These are phyloP conservation scores for Paecilomyces sp. DNA, from an alignment of 2,329 filamentous ascomycete genomes.

Conservation along the genomic window DNA sequence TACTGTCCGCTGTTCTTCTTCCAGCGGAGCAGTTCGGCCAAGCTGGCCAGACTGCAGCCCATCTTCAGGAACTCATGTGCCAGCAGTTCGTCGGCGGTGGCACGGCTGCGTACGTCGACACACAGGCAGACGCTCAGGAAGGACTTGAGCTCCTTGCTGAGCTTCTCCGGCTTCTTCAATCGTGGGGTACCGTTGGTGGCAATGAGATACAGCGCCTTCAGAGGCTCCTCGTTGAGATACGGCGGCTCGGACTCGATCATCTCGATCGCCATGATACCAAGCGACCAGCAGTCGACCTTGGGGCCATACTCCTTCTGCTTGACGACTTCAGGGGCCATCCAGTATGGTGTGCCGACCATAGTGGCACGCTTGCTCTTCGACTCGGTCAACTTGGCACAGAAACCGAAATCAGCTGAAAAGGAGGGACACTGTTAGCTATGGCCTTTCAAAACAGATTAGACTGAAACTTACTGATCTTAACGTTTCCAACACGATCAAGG, in stretches of 20 bases:
- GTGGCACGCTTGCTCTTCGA: slow-evolving; percentile 95
- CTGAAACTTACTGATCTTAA: slow-evolving; percentile 83
- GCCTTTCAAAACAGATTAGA: background rate
- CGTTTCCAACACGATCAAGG: slow-evolving; percentile 85
- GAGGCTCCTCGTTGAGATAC: slow-evolving; percentile 93
- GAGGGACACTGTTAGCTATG: slow-evolving; percentile 15
- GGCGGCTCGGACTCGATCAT: slow-evolving; percentile 99
- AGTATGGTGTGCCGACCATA: slow-evolving; percentile 98
- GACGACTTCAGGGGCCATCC: slow-evolving; percentile 99
- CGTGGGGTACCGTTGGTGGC: slow-evolving; percentile 95
- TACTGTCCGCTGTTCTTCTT: slow-evolving; percentile 38
- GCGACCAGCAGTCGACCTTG: slow-evolving; percentile 98
- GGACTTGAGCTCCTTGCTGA: slow-evolving; percentile 94
- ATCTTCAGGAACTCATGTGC: slow-evolving; percentile 91
- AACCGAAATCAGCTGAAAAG: slow-evolving; percentile 85
- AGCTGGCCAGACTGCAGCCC: slow-evolving; percentile 73
- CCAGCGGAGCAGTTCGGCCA: slow-evolving; percentile 78
- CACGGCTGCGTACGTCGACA: slow-evolving; percentile 90
- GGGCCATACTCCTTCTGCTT: slow-evolving; percentile 98
- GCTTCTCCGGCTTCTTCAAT: slow-evolving; percentile 96
- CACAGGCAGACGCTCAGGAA: slow-evolving; percentile 95
- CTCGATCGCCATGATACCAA: slow-evolving; percentile 99
- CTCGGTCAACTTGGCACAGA: slow-evolving; percentile 97
- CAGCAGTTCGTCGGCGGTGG: slow-evolving; percentile 82
- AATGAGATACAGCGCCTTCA: slow-evolving; percentile 95